These are phyloP conservation scores for Populus hybrid DNA, from an alignment of 441 rosid genomes.

Conservation along the genomic window DNA sequence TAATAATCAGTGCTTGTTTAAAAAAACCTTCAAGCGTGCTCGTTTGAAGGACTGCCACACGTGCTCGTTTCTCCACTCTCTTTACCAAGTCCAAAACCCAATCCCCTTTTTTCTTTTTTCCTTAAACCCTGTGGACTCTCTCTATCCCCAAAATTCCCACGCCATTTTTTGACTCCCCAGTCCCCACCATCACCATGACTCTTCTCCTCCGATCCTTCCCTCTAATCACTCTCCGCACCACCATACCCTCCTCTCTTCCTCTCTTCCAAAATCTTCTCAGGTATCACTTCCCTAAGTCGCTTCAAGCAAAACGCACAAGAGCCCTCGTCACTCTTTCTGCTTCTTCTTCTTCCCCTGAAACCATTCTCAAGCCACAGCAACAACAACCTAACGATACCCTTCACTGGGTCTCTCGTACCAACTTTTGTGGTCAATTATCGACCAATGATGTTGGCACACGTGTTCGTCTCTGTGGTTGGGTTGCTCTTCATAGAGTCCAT, in stretches of 20 bases:
- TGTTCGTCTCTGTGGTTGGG: conserved; percentile 95
- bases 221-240: conserved; percentile 23
- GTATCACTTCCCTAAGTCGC: conserved; percentile 19
- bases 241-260: conserved; percentile 25
- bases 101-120: background rate
- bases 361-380: conserved; percentile 13
- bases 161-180: background rate
- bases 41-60: background rate
- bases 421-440: conserved; percentile 63
- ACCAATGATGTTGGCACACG: conserved; percentile 61
- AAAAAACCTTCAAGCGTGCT: too few species aligned
- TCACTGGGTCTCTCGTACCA: conserved; percentile 75
- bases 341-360: conserved; percentile 28
- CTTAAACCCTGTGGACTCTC: background rate
- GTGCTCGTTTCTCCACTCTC: background rate
- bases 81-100: background rate
- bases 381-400: conserved; percentile 38
- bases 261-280: conserved; percentile 32
- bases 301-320: conserved; percentile 16
- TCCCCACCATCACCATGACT: conserved; percentile 36
- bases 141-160: conserved; percentile 20
- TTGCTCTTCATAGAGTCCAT: conserved; percentile 84
- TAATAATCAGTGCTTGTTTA: too few species aligned
- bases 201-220: conserved; percentile 54
- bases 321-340: conserved; percentile 32